Conservation (phyloP, 2,329 filamentous ascomycete genomes). For the Herpotrichia juniperi region DNA sequence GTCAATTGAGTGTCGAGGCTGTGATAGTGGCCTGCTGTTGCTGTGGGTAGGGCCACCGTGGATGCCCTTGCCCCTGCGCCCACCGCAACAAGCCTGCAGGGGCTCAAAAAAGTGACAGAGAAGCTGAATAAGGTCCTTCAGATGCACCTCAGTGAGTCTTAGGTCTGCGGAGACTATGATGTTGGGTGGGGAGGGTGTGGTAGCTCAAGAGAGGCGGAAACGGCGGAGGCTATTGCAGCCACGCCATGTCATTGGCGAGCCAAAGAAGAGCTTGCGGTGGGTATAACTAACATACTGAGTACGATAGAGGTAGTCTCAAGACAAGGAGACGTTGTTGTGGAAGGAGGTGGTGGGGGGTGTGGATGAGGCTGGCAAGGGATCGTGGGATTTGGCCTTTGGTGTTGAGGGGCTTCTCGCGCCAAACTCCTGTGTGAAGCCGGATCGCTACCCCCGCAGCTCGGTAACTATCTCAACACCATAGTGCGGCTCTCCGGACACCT, state of each 20-base stretch:
- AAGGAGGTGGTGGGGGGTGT: neutral
- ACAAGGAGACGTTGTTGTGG: neutral
- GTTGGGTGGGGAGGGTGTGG: neutral
- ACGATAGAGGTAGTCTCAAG: neutral
- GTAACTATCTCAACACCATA: neutral
- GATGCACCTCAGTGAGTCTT: neutral
- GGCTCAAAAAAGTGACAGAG: no score
- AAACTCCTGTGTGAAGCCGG: no score
- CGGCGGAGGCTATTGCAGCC: neutral
- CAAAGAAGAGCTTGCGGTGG: neutral
- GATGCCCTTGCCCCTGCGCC: no score
- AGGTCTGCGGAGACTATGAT: neutral
- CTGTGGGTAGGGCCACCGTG: no score
- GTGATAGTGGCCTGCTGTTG: no score
- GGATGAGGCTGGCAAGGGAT: neutral
- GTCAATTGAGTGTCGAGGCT: no score
- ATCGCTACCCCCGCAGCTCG: neutral
- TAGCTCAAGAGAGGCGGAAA: neutral
- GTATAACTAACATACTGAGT: neutral
- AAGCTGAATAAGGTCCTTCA: neutral
- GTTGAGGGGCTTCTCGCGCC: no score
- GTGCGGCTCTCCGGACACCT: neutral
- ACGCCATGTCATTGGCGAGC: neutral
- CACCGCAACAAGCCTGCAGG: no score
- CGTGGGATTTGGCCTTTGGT: neutral